phyloP scores from a whole-genome alignment of 2,329 filamentous ascomycete species.

The Dactylellina cionopaga region DNA sequence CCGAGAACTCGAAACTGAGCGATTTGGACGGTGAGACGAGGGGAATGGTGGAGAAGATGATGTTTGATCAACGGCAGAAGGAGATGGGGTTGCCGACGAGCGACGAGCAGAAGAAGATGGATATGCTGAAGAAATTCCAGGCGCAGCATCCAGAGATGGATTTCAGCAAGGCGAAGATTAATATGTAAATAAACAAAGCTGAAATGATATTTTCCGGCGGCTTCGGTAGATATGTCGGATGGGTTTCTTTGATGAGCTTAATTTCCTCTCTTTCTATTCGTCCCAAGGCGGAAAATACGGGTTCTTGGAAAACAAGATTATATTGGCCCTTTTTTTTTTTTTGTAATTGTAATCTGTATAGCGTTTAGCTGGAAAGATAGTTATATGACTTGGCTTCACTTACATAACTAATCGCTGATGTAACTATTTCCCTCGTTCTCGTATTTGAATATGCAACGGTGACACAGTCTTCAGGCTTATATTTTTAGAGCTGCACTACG shows the following conservation, averaged over 20 bases:
- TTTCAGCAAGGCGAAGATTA: constrained; percentile 75
- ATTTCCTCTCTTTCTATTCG: too few relatives aligned
- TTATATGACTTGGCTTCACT: too few relatives aligned
- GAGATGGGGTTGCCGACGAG: constrained; percentile 87
- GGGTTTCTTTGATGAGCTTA: background rate
- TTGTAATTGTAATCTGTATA: background rate
- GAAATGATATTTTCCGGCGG: background rate
- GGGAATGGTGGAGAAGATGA: constrained; percentile 99
- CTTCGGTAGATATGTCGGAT: background rate
- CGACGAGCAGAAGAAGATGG: constrained; percentile 94
- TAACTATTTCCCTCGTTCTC: too few relatives aligned
- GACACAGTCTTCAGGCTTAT: too few relatives aligned
- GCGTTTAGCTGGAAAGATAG: background rate
- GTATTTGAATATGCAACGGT: too few relatives aligned
- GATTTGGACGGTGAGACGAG: constrained; percentile 95
- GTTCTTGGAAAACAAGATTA: too few relatives aligned
- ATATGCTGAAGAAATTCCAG: constrained; percentile 94
- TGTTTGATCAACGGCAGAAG: constrained; percentile 98
- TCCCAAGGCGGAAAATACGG: too few relatives aligned
- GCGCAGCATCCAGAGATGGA: constrained; percentile 79
- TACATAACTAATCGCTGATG: too few relatives aligned
- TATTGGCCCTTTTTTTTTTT: too few relatives aligned
- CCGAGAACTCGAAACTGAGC: constrained; percentile 88
- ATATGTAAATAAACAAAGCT: too few relatives aligned
- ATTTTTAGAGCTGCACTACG: too few relatives aligned